A percentile compares a stretch with the other conserved stretches of the same genome.
phyloP scores from a whole-genome alignment of 2,329 filamentous ascomycete genomes.

The Alternaria triticina region DNA sequence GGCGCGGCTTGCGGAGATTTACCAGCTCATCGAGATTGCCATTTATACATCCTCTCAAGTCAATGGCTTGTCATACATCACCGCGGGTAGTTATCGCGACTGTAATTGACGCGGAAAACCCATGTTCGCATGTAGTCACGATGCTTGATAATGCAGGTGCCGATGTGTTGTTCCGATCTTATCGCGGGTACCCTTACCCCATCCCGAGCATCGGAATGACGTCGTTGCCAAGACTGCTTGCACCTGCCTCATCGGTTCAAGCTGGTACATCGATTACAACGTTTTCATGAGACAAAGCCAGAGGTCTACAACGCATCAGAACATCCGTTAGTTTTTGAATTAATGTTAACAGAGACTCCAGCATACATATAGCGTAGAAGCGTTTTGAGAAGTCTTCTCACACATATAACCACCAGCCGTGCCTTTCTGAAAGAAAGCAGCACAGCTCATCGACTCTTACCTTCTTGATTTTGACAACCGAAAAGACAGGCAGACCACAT shows the following conservation, averaged over 20 bases:
- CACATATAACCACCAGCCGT: too few relatives aligned
- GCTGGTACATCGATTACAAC: too few relatives aligned
- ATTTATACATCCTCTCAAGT: neutral
- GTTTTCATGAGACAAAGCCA: too few relatives aligned
- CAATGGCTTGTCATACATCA: neutral
- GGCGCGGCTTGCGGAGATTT: neutral
- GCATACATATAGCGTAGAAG: too few relatives aligned
- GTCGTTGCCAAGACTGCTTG: constrained; percentile 16
- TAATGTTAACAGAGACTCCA: too few relatives aligned
- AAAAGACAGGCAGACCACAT: too few relatives aligned
- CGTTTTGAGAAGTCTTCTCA: too few relatives aligned
- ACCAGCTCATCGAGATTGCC: neutral
- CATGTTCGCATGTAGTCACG: constrained; percentile 10
- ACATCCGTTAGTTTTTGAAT: too few relatives aligned
- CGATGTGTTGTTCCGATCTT: constrained; percentile 11
- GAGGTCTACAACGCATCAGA: too few relatives aligned
- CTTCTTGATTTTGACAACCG: too few relatives aligned
- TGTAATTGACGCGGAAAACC: neutral
- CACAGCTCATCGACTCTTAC: too few relatives aligned
- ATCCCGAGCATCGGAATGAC: constrained; percentile 33
- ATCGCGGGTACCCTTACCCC: constrained; percentile 16
- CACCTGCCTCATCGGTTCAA: constrained; percentile 24
- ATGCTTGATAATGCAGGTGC: constrained; percentile 17
- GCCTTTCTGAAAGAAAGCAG: too few relatives aligned
- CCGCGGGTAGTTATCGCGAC: constrained; percentile 10